A percentile compares a stretch with the other conserved stretches of the same genome.
Evolutionary conservation across 306 rosid genomes (phyloP).

Genomic region (Sindora glabra): DNA sequence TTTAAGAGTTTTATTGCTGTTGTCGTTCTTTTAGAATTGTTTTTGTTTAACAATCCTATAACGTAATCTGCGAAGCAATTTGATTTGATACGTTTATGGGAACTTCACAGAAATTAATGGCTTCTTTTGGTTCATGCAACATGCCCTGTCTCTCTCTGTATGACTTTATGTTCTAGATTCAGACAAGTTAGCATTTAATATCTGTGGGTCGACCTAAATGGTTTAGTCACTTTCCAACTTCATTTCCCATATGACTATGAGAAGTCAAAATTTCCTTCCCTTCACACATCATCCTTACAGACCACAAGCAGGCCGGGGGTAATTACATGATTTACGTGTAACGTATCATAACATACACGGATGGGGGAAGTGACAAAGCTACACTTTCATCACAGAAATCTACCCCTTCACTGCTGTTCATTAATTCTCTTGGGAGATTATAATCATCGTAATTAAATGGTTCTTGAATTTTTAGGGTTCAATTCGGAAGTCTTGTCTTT

Average conservation of each 20-base stretch:
- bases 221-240: conserved; percentile 13
- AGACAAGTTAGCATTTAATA: neutral
- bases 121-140: conserved; percentile 7
- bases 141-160: conserved; percentile 14
- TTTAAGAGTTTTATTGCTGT: neutral
- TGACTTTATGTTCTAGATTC: conserved; percentile 1
- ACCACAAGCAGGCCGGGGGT: too few relatives aligned
- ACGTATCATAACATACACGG: neutral
- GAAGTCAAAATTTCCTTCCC: neutral
- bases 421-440: neutral
- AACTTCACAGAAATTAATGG: neutral
- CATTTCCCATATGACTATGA: conserved; percentile 11
- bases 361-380: neutral
- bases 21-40: neutral
- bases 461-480: neutral
- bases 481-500: neutral
- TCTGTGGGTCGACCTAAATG: too few relatives aligned
- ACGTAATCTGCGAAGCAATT: neutral
- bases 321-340: too few relatives aligned
- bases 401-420: too few relatives aligned
- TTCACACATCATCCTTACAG: too few relatives aligned
- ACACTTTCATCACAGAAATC: too few relatives aligned
- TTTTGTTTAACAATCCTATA: neutral
- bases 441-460: neutral
- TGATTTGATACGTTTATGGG: neutral